Conservation (phyloP, 2,329 filamentous ascomycete genomes). For the Hymenoscyphus fraxineus region DNA sequence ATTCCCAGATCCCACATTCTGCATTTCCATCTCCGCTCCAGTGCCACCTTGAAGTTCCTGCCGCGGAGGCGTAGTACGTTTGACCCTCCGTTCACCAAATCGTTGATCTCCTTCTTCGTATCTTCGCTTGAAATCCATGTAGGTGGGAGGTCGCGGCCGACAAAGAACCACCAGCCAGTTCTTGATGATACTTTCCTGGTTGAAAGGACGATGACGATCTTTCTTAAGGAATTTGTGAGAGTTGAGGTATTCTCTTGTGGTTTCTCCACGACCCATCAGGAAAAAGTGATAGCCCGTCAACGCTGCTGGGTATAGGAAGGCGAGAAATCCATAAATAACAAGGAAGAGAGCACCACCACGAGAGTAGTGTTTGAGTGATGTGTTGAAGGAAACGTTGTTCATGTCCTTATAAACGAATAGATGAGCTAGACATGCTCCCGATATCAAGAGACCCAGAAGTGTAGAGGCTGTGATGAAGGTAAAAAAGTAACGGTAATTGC, state of each 20-base stretch:
- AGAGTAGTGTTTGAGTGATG: slow-evolving; percentile 66
- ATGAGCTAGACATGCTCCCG: slow-evolving; percentile 76
- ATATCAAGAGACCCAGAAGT: slow-evolving; percentile 69
- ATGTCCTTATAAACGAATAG: slow-evolving; percentile 67
- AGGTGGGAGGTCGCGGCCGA: slow-evolving; percentile 80
- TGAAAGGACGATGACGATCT: slow-evolving; percentile 88
- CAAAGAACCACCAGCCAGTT: slow-evolving; percentile 82
- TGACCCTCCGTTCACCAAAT: slow-evolving; percentile 58
- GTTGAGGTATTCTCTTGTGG: slow-evolving; percentile 92
- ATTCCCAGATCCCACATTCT: slow-evolving; percentile 42
- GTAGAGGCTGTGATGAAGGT: slow-evolving; percentile 80
- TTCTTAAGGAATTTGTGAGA: slow-evolving; percentile 91
- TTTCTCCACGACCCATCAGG: slow-evolving; percentile 86
- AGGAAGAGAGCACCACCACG: slow-evolving; percentile 72
- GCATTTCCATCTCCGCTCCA: slow-evolving; percentile 59
- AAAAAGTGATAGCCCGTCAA: slow-evolving; percentile 88
- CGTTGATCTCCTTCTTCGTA: slow-evolving; percentile 83
- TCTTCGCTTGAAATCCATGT: slow-evolving; percentile 76
- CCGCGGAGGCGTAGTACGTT: slow-evolving; percentile 45
- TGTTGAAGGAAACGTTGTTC: slow-evolving; percentile 62
- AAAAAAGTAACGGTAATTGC: slow-evolving; percentile 98
- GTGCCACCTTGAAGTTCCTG: slow-evolving; percentile 50
- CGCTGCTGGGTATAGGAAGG: slow-evolving; percentile 74
- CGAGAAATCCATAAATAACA: slow-evolving; percentile 75
- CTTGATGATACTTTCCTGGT: slow-evolving; percentile 66